Base-by-base conservation (phyloP, 192 early-diverging fungal species). In the Entomortierella lignicola region DNA sequence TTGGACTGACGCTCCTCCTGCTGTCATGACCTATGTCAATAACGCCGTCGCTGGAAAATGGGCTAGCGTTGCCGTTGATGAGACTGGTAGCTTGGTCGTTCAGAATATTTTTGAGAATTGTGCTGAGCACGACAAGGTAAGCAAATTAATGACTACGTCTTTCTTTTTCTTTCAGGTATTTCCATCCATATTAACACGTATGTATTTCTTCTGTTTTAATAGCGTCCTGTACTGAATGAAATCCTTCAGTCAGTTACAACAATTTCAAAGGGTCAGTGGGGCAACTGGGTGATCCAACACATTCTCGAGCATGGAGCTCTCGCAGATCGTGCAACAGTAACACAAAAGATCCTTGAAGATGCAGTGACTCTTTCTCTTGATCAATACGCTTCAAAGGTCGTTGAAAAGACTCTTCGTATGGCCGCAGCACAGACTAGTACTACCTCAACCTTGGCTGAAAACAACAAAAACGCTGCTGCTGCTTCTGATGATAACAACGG, bases 251-350 rank as follows among this genome's bases (percentile, higher is more conserved):
- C 85, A 17, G 89, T 89, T 23, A 85, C 86, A 10, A 83, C 86
- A 17, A 90, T 93, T 56, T 86, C 92, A 18, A 88, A 88, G 74
- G 89, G 92, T 15, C 92, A 93, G 71, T 93, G 92, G 92, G 92
- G 92, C 18, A 93, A 93, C 74, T 93, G 92, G 92, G 92, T 93
- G 4, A 91, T 92, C 52, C 92, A 93, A 56, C 92, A 93, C 66
- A 79, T 93, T 2, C 81, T 93, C 8, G 92, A 93, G 63, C 87
- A 93, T 56, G 87, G 88, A 2, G 43, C 72, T 8, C 80, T 77
- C 0, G 50, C 47, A 8, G 90, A 93, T 60, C 82, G 89, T n/a
- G 82, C 86, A 15, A 52, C 52, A 1, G 83, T 80, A 17, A 81
- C 84, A 29, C 66, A 86, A 69, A 83, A 69, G 41, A 80, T 86